A percentile compares a stretch with the other conserved stretches of the same genome.
Evolutionary conservation across 805 yeast species (phyloP).

Genomic region (Cyberlindnera mississippiensis): DNA sequence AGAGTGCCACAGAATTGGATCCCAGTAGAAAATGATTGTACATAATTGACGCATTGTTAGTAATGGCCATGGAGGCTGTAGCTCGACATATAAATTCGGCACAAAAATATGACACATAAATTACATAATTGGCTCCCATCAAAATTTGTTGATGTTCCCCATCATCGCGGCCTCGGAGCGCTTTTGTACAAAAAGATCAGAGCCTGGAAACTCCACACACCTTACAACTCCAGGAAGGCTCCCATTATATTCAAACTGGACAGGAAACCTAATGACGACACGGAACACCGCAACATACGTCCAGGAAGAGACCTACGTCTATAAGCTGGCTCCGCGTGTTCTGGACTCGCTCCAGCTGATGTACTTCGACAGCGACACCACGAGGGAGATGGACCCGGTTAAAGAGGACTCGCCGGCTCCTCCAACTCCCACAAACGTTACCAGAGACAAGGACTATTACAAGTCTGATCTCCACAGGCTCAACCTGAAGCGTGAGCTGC

Average conservation of each 20-base stretch:
- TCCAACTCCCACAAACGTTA: constrained; percentile 3
- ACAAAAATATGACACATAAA: no score
- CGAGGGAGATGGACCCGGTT: constrained; percentile 31
- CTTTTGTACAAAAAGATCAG: no score
- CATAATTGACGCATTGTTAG: no score
- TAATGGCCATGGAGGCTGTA: no score
- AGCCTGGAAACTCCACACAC: no score
- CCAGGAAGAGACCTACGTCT: constrained; percentile 44
- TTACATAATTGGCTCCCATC: background rate
- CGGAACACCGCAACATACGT: background rate
- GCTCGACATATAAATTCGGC: no score
- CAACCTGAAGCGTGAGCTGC: constrained; percentile 52
- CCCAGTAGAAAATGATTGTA: constrained; percentile 27
- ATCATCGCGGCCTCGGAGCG: background rate
- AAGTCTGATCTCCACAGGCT: constrained; percentile 55
- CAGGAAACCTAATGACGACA: background rate
- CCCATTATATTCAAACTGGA: no score
- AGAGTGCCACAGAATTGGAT: constrained; percentile 82
- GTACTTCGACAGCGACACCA: constrained; percentile 49
- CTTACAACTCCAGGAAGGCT: no score
- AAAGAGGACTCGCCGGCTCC: constrained; percentile 13
- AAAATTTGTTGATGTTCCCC: background rate
- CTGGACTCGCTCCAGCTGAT: constrained; percentile 46
- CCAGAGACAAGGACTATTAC: constrained; percentile 40
- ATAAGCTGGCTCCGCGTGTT: constrained; percentile 38